Evolutionary conservation across 306 rosid species (phyloP).

Genomic region (Cucumis cinereus): DNA sequence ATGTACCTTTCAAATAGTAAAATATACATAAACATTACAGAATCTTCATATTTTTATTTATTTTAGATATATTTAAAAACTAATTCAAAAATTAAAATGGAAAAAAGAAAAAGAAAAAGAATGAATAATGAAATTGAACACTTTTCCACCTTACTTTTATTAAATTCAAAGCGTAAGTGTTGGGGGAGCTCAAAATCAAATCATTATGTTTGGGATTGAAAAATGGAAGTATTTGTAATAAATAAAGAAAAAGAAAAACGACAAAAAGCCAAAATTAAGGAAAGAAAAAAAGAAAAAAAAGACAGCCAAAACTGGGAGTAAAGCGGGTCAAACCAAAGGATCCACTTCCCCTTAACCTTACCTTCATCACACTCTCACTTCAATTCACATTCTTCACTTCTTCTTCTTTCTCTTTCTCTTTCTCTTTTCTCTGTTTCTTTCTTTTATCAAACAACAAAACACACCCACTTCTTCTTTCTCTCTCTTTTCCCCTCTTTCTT

Average conservation of each 20-base stretch:
- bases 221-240: constrained; percentile 5
- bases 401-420: neutral
- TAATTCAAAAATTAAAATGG: too few species aligned
- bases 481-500: neutral
- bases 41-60: too few species aligned
- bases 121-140: neutral
- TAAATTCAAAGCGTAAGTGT: neutral
- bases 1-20: too few species aligned
- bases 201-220: neutral
- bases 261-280: neutral
- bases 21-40: too few species aligned
- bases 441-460: neutral
- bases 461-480: constrained; percentile 20
- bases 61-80: too few species aligned
- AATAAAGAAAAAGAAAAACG: constrained; percentile 15
- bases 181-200: neutral
- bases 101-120: neutral
- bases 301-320: neutral
- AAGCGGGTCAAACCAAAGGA: constrained; percentile 43
- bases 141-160: neutral
- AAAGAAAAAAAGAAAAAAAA: neutral
- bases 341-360: constrained; percentile 12
- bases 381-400: neutral
- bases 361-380: neutral
- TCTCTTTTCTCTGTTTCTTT: neutral